A percentile compares a stretch with the other conserved stretches of the same genome.
Evolutionary conservation across 768 basidiomycete genomes (phyloP).

Genomic region (Gloeostereum incarnatum): DNA sequence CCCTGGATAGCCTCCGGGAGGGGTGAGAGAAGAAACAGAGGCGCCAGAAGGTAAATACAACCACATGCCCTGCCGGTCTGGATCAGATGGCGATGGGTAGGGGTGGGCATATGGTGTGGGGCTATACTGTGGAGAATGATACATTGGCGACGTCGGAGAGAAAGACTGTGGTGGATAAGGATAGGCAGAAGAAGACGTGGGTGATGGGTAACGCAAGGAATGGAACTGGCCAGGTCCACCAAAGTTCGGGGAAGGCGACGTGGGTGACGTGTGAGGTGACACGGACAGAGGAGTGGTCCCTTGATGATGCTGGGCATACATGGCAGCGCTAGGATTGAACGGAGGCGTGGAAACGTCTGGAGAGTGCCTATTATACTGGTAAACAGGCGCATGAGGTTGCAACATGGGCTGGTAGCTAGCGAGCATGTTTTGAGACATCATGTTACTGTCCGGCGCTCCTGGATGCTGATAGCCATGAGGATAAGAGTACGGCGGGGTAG

Average conservation of each 20-base stretch:
- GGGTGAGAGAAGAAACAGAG: constrained; percentile 14
- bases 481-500: constrained; percentile 22
- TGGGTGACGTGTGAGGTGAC: constrained; percentile 12
- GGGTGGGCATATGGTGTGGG: constrained; percentile 26
- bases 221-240: constrained; percentile 20
- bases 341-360: constrained; percentile 19
- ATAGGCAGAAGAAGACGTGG: constrained; percentile 22
- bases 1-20: constrained; percentile 22
- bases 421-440: constrained; percentile 31
- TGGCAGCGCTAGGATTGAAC: constrained; percentile 17
- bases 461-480: constrained; percentile 24
- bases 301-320: constrained; percentile 17
- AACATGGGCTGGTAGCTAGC: constrained; percentile 31
- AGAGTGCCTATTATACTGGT: constrained; percentile 25
- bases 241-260: constrained; percentile 17
- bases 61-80: constrained; percentile 41
- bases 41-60: constrained; percentile 39
- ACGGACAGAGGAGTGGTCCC: constrained; percentile 14
- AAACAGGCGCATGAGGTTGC: constrained; percentile 26
- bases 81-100: constrained; percentile 18
- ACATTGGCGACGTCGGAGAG: constrained; percentile 23
- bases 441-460: constrained; percentile 23
- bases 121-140: constrained; percentile 28
- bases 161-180: constrained; percentile 26
- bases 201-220: constrained; percentile 23